Percentiles rank a stretch among this genome's conserved stretches.
phyloP scores from a whole-genome alignment of 176 grass and related monocot species.

The Oryza officinalis region DNA sequence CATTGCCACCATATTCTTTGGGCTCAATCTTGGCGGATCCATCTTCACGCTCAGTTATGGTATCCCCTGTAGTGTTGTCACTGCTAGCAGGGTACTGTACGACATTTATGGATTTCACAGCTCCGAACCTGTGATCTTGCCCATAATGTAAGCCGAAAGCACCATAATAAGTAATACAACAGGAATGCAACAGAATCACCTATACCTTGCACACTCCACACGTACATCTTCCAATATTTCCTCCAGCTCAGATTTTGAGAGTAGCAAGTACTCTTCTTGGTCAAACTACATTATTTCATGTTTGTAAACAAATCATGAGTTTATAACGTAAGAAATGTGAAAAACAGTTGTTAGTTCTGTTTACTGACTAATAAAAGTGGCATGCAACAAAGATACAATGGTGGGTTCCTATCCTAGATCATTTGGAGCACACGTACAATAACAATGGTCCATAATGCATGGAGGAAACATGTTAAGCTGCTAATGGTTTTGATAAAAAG shows the following conservation, averaged over 20 bases:
- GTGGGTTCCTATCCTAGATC: background rate
- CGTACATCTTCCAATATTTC: constrained; percentile 92
- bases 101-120: constrained; percentile 77
- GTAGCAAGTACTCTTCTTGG: constrained; percentile 63
- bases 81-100: constrained; percentile 37
- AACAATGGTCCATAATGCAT: background rate
- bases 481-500: constrained; percentile 18
- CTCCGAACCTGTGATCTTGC: constrained; percentile 87
- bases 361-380: constrained; percentile 1
- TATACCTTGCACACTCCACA: constrained; percentile 79
- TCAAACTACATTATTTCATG: constrained; percentile 60
- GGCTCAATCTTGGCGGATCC: constrained; percentile 21
- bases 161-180: constrained; percentile 16
- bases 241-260: constrained; percentile 77
- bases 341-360: constrained; percentile 6
- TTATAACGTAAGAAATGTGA: constrained; percentile 29
- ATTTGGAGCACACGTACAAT: constrained; percentile 17
- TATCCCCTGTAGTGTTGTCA: constrained; percentile 24
- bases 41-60: constrained; percentile 27
- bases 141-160: constrained; percentile 36
- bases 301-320: constrained; percentile 26
- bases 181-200: constrained; percentile 27
- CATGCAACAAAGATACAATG: constrained; percentile 4
- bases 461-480: constrained; percentile 3
- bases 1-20: constrained; percentile 1